Conservation (phyloP, 192 early-diverging fungal genomes). For the Rhizophagus sp. region DNA sequence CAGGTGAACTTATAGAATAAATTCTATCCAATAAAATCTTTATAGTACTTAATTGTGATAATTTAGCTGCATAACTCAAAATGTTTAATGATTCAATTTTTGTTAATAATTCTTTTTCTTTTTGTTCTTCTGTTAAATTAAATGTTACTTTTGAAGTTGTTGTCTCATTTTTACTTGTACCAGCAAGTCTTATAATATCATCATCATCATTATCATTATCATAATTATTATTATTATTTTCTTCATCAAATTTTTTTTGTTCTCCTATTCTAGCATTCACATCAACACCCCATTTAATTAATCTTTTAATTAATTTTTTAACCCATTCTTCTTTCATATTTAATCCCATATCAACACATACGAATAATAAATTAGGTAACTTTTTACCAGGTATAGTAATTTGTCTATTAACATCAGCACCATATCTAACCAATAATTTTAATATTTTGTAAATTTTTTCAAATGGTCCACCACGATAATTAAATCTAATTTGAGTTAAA, state of each 20-base stretch:
- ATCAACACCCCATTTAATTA: slow-evolving; percentile 8
- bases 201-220: neutral
- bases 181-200: neutral
- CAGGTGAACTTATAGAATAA: neutral
- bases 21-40: slow-evolving; percentile 12
- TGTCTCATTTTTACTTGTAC: neutral
- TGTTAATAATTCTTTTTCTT: neutral
- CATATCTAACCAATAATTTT: slow-evolving; percentile 8
- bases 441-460: slow-evolving; percentile 15
- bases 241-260: neutral
- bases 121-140: neutral
- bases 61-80: slow-evolving; percentile 7
- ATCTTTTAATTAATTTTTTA: neutral
- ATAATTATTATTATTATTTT: neutral
- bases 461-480: neutral
- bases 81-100: neutral
- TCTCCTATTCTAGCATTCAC: neutral
- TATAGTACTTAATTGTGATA: neutral
- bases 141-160: neutral
- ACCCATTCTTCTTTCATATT: neutral
- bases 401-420: slow-evolving; percentile 7
- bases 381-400: slow-evolving; percentile 1
- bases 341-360: slow-evolving; percentile 2
- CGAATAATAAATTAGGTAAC: neutral
- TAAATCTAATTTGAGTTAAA: neutral